Base-by-base conservation (phyloP, 148 eudicot genomes). In the Nepenthes mirabilis region DNA sequence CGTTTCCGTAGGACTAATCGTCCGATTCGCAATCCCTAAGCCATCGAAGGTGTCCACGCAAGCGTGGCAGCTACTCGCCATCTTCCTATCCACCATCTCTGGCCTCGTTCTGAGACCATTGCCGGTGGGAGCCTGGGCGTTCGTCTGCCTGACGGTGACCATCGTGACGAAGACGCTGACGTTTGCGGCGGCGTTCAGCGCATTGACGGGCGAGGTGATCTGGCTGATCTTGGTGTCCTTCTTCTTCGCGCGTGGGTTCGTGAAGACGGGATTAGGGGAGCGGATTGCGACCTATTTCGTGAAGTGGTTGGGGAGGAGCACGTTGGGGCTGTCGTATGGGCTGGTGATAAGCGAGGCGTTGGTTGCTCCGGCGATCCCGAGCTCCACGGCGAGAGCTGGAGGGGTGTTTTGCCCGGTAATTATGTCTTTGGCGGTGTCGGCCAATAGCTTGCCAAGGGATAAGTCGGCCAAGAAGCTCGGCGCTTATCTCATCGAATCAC, bases 171-270 rank as follows among this genome's bases (percentile, higher is more conserved):
- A 72, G 57, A 90, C 97, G 13, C 75, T 83, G 47, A 52, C 81
- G 10, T 90, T 90, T 58, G 1, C 79, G 1, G 61, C 83, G 6
- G 97, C 85, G 1, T 80, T 90, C n/a, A 37, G 61, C 4, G 91
- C 97, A 0, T 70, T 81, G 63, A 84, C 89, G 0, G 83, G 73
- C 48, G 95, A 90, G 57, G 95, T 90, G 5, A 77, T 90, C 2
- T 90, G 97, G 97, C 63, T 90, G 34, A 90, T 90, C 5, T 95
- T 90, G 14, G 83, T 90, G 34, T 84, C 95, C 1, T 90, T 90
- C 69, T 90, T 90, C 67, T 90, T 90, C 53, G 89, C 97, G 1
- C 82, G 97, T 6, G 97, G 95, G 66, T 90, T 90, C 9, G 85
- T 87, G 0, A 87, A 87, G 61, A 78, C 89, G 11, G 97, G 97